Percentiles rank a stretch among this genome's conserved stretches.
Conservation (phyloP, 1,139 yeast genomes). For the Meyerozyma guilliermondii region DNA sequence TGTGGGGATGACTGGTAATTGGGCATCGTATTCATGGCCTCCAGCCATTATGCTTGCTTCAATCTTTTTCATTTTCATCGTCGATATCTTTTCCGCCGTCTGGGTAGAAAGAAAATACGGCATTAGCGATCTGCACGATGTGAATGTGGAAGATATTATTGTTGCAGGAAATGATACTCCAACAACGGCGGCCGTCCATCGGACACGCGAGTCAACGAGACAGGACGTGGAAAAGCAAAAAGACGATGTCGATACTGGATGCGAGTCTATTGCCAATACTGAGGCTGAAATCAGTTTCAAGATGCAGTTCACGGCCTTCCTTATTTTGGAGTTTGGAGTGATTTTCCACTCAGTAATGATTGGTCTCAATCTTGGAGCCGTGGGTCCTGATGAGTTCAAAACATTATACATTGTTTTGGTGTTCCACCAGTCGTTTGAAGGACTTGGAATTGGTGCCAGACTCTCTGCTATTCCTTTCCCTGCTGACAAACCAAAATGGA, state of each 20-base stretch:
- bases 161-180: conserved; percentile 1
- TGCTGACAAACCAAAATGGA: conserved; percentile 23
- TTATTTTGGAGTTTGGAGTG: conserved; percentile 74
- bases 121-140: conserved; percentile 2
- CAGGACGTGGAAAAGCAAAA: not conserved
- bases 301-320: conserved; percentile 29
- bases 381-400: conserved; percentile 66
- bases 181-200: not conserved
- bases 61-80: conserved; percentile 5
- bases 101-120: conserved; percentile 5
- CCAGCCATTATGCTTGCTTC: conserved; percentile 8
- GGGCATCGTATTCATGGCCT: conserved; percentile 8
- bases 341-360: conserved; percentile 78
- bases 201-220: not conserved
- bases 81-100: conserved; percentile 5
- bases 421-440: conserved; percentile 92
- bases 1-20: conserved; percentile 9
- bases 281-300: conserved; percentile 6
- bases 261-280: conserved; percentile 4
- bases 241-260: not conserved
- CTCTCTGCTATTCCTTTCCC: conserved; percentile 75
- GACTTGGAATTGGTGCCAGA: conserved; percentile 86
- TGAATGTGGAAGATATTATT: conserved; percentile 4
- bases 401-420: conserved; percentile 75
- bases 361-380: conserved; percentile 66